These are phyloP conservation scores for Copromyces sp. DNA, from an alignment of 495 filamentous ascomycete species.

Conservation along the genomic window DNA sequence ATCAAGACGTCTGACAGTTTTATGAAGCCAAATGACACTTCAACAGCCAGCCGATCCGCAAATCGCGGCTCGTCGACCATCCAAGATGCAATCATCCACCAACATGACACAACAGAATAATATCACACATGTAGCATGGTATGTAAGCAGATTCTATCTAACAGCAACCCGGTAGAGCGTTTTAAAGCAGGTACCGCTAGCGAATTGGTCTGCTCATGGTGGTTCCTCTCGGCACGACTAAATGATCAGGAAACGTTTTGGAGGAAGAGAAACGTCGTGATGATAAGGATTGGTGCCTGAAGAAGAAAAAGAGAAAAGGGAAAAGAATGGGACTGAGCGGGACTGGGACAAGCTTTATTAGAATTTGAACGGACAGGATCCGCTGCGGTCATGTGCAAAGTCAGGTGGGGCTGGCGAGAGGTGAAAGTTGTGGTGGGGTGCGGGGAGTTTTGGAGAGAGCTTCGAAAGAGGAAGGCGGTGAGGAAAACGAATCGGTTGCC, in stretches of 20 bases:
- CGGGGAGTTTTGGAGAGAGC: not conserved
- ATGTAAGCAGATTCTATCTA: constrained; percentile 46
- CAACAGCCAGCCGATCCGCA: not conserved
- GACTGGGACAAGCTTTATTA: too few species aligned
- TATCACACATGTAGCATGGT: not conserved
- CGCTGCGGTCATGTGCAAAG: not conserved
- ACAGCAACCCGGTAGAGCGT: constrained; percentile 35
- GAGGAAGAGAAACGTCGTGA: constrained; percentile 31
- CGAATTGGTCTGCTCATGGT: constrained; percentile 37
- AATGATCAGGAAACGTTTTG: constrained; percentile 40
- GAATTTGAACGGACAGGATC: not conserved
- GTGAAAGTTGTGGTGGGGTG: not conserved
- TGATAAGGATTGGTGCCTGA: constrained; percentile 47
- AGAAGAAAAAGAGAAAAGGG: constrained; percentile 10
- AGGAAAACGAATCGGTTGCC: not conserved
- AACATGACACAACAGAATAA: not conserved
- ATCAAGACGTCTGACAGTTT: too few species aligned
- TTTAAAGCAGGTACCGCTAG: constrained; percentile 37
- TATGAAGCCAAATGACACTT: not conserved
- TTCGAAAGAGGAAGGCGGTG: constrained; percentile 3
- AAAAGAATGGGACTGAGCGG: not conserved
- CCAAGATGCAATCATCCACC: not conserved
- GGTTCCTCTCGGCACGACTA: constrained; percentile 37
- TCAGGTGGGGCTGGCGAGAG: not conserved
- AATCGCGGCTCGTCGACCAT: not conserved